Conservation (phyloP, 1,284 basidiomycete genomes). For the Sporisorium sorghi region DNA sequence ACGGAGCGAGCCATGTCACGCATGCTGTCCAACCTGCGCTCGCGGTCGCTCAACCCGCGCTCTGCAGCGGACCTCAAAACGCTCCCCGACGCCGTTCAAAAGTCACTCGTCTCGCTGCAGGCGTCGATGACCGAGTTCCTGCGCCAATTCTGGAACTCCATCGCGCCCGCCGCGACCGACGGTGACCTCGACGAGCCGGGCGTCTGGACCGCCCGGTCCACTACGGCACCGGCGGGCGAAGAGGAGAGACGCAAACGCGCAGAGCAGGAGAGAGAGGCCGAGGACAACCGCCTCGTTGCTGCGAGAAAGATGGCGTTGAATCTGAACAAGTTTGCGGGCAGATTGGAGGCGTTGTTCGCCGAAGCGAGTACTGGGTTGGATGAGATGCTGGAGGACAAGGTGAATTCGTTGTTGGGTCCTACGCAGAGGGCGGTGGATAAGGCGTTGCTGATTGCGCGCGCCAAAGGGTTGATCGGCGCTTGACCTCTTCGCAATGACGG, state of each 20-base stretch:
- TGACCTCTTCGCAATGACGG: background rate
- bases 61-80: conserved; percentile 70
- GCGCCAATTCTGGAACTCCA: conserved; percentile 91
- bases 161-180: conserved; percentile 78
- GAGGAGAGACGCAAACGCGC: conserved; percentile 14
- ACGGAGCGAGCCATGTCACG: conserved; percentile 14
- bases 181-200: conserved; percentile 1
- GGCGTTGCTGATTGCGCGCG: conserved; percentile 17
- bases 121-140: conserved; percentile 94
- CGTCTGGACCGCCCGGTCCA: conserved; percentile 2
- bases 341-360: conserved; percentile 13
- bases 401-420: conserved; percentile 11
- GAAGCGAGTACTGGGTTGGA: conserved; percentile 16
- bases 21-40: conserved; percentile 30
- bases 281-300: conserved; percentile 17
- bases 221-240: background rate
- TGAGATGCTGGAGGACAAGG: conserved; percentile 16
- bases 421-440: conserved; percentile 24
- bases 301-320: conserved; percentile 43
- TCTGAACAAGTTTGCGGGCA: conserved; percentile 11
- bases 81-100: conserved; percentile 81
- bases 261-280: conserved; percentile 20
- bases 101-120: conserved; percentile 86
- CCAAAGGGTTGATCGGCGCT: conserved; percentile 8
- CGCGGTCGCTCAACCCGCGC: conserved; percentile 14